Conservation (phyloP, 129 eudicot genomes). For the Pittosporum tobira region DNA sequence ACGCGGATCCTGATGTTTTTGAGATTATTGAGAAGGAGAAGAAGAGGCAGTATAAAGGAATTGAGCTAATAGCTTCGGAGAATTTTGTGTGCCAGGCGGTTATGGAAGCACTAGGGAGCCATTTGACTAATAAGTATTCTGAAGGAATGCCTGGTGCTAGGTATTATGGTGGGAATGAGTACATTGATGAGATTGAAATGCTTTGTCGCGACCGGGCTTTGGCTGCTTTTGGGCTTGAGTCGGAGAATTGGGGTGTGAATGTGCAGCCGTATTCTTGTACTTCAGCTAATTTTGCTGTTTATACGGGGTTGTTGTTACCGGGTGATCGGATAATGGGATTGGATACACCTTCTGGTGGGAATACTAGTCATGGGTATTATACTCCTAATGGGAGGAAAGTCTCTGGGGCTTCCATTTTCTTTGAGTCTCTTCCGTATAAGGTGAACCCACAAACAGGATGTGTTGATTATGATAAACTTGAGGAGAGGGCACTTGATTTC, state of each 20-base stretch:
- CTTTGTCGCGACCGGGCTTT: conserved; percentile 25
- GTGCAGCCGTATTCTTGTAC: conserved; percentile 36
- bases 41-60: conserved; percentile 39
- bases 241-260: conserved; percentile 35
- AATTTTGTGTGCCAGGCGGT: conserved; percentile 30
- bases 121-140: conserved; percentile 31
- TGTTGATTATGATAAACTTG: conserved; percentile 32
- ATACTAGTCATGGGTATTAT: conserved; percentile 30
- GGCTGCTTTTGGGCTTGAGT: conserved; percentile 22
- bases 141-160: conserved; percentile 35
- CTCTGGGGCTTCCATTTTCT: conserved; percentile 29
- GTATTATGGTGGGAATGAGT: conserved; percentile 36
- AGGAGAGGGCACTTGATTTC: conserved; percentile 9
- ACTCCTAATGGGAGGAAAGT: conserved; percentile 28
- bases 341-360: conserved; percentile 49
- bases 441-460: conserved; percentile 22
- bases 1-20: conserved; percentile 35
- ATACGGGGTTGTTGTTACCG: conserved; percentile 24
- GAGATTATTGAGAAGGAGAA: conserved; percentile 41
- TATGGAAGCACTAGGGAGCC: conserved; percentile 31
- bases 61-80: conserved; percentile 68
- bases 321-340: conserved; percentile 61
- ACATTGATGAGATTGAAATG: conserved; percentile 29
- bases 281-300: conserved; percentile 35
- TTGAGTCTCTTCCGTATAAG: conserved; percentile 36